Evolutionary conservation across 1,284 basidiomycete species (phyloP), one percentile per base, ranked within the genome.

Genomic region (Puccinia polysora): DNA sequence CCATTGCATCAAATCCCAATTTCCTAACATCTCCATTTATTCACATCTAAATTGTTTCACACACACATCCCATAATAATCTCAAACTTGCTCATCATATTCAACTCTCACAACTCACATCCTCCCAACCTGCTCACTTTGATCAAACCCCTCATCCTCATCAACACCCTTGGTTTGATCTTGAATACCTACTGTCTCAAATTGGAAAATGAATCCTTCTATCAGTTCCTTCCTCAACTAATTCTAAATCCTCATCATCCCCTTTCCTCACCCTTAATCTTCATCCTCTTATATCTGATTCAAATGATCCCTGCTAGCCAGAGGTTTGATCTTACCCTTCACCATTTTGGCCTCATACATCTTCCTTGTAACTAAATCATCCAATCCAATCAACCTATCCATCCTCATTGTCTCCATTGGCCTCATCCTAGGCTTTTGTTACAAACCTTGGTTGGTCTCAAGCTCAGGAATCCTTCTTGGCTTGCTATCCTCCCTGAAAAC

Each of bases 291-390:
- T 36, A 52, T 1, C 40, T 45, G 18, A 38, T 36, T 60, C 58
- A n/a, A 23, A 36, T 91, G 91, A 81, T 92, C 91, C 78, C 89
- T 89, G 87, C 88, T 91, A 77, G 89, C 89, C 0, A 82, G 89
- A 73, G 89, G 89, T 0, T 83, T 90, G 60, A 85, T 88, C 8
- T 83, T 91, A 10, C 90, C 91, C 0, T 89, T 90, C 82, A 94
- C 91, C 18, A 89, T 92, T 76, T 81, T 83, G 75, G 87, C 89
- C 23, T 91, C 91, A 32, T 87, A 84, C 79, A 59, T 89, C 75
- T 82, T 88, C 77, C 85, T 93, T 50, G 83, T 85, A 74, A 77
- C 79, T 4, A 43, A 70, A 7, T 75, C 76, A 1, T 75, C 76
- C 2, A 18, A 10, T 4, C 55, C 70, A 3, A 75, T 72, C 14